Base-by-base conservation (phyloP, 208 protist genomes). In the Herpetomonas tarakana region DNA sequence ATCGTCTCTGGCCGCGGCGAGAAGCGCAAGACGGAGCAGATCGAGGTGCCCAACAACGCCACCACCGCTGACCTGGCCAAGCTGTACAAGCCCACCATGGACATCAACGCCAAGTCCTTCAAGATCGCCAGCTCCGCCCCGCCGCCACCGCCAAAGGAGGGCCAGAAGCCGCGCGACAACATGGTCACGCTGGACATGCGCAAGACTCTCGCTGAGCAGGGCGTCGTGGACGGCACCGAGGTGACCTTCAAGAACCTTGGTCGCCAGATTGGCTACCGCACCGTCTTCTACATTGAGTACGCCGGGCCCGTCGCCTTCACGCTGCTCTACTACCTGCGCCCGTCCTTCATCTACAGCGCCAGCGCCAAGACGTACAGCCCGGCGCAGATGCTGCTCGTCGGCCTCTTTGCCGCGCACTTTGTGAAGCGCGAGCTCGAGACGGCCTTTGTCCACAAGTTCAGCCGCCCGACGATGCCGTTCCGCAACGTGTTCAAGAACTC, bases 401-500 rank as follows among this genome's bases (percentile, higher is more conserved):
- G 63, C 26, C 83, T 96, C 52, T 98, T 96, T 68, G 46, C 68
- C 41, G 68, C 90, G 22, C 97, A 98, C 78, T 98, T 98, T 71
- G 9, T 86, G 2, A 98, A 98, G 74, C 87, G 97, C 29, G 81
- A 97, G 57, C 72, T 98, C 31, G 97, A 98, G 73, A 96, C 93
- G 4, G 44, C 96, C 30, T 98, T 98, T 58, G 89, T 98, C 30
- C 97, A 98, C 86, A 93, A 92, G 58, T 98, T 98, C 78, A 87
- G 75, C 41, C 85, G 86, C 66, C 77, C 77, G 14, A 98, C 96
- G 50, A 98, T 98, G 95, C 97, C 97, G 45, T 51, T 97, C 29
- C 73, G 81, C 54, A 98, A 98, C 76, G 79, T 98, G 50, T 85
- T 98, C 70, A 98, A 97, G 78, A 98, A 98, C 83, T 94, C 74